Conservation (phyloP, 2,329 filamentous ascomycete genomes). For the Penicillium psychrosexuale region DNA sequence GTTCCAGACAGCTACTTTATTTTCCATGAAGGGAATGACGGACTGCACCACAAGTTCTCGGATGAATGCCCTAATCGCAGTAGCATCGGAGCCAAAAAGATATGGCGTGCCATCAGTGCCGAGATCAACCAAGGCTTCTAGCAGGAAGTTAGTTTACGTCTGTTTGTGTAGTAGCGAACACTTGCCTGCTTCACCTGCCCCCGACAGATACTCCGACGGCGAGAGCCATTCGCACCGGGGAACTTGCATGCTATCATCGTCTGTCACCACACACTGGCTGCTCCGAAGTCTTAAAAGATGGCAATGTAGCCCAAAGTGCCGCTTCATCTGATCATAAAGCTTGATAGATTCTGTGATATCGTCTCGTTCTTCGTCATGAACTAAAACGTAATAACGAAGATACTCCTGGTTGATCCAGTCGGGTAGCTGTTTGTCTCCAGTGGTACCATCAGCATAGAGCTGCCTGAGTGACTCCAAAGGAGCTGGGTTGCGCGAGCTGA, state of each 20-base stretch:
- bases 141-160: constrained; percentile 6
- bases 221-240: constrained; percentile 87
- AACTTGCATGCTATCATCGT: constrained; percentile 82
- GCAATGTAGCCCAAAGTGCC: constrained; percentile 94
- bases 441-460: constrained; percentile 80
- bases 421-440: constrained; percentile 70
- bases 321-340: constrained; percentile 97
- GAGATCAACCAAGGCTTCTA: constrained; percentile 52
- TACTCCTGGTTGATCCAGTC: constrained; percentile 89
- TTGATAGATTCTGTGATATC: constrained; percentile 87
- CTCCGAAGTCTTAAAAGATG: constrained; percentile 84
- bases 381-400: constrained; percentile 89
- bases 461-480: constrained; percentile 84
- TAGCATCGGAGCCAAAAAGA: constrained; percentile 89
- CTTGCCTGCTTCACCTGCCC: constrained; percentile 63
- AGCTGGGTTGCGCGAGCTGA: constrained; percentile 78
- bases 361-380: constrained; percentile 94
- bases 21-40: constrained; percentile 93
- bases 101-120: constrained; percentile 67
- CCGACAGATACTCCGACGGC: constrained; percentile 75
- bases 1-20: constrained; percentile 87
- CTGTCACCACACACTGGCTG: constrained; percentile 78
- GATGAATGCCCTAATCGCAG: constrained; percentile 82
- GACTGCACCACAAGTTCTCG: constrained; percentile 95
- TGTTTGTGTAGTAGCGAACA: not conserved